These are phyloP conservation scores for Colletotrichum agaves DNA, from an alignment of 2,329 filamentous ascomycete species.

Conservation along the genomic window DNA sequence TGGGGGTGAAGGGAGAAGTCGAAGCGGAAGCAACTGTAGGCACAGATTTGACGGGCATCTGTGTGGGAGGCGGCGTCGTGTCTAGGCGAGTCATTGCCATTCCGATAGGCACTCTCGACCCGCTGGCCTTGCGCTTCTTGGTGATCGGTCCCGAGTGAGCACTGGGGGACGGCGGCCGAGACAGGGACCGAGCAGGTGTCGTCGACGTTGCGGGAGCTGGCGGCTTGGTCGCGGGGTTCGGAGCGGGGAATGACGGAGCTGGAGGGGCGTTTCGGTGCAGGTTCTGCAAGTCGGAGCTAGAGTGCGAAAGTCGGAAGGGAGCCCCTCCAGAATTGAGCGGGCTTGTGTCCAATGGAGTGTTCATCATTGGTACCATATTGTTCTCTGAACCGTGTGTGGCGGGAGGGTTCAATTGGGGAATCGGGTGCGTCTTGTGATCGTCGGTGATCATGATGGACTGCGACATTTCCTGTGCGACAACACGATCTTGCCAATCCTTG, in stretches of 20 bases:
- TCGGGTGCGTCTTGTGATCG: slow-evolving; percentile 88
- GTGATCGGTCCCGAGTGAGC: slow-evolving; percentile 71
- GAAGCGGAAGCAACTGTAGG: slow-evolving; percentile 53
- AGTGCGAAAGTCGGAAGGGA: slow-evolving; percentile 67
- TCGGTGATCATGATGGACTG: slow-evolving; percentile 96
- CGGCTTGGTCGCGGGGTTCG: slow-evolving; percentile 45
- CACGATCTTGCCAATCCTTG: slow-evolving; percentile 79
- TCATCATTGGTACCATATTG: slow-evolving; percentile 34
- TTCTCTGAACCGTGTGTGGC: slow-evolving; percentile 34
- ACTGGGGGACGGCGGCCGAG: slow-evolving; percentile 78
- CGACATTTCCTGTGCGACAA: slow-evolving; percentile 87
- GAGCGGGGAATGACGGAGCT: slow-evolving; percentile 42
- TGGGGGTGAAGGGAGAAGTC: slow-evolving; percentile 66
- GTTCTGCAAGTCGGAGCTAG: slow-evolving; percentile 70
- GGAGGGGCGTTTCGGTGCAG: slow-evolving; percentile 62
- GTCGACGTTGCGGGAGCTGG: slow-evolving; percentile 24
- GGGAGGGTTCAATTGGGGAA: slow-evolving; percentile 44
- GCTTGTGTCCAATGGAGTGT: slow-evolving; percentile 43
- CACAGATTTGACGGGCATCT: slow-evolving; percentile 51
- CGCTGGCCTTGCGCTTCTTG: slow-evolving; percentile 86
- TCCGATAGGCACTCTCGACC: slow-evolving; percentile 76
- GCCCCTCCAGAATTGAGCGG: slow-evolving; percentile 49
- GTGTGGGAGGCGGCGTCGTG: slow-evolving; percentile 57
- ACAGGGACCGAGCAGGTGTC: slow-evolving; percentile 54
- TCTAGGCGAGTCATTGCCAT: slow-evolving; percentile 87